A percentile compares a stretch with the other conserved stretches of the same genome.
Conservation (phyloP, 805 yeast species). For the Isabelozyma rhagii region DNA sequence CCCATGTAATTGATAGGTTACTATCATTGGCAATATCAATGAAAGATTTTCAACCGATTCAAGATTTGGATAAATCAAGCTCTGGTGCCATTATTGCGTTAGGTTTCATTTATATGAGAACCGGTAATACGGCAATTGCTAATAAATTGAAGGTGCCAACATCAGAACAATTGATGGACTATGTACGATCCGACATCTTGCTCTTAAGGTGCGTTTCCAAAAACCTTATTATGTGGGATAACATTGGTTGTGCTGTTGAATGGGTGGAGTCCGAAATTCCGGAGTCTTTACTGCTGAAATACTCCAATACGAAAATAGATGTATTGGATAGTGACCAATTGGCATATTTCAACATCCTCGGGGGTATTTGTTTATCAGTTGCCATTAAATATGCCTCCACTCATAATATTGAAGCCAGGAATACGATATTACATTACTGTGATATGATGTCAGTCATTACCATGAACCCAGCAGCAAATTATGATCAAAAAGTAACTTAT, state of each 20-base stretch:
- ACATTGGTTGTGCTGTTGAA: conserved; percentile 41
- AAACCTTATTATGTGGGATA: conserved; percentile 71
- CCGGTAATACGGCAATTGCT: conserved; percentile 60
- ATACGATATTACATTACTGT: conserved; percentile 50
- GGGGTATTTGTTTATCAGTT: conserved; percentile 73
- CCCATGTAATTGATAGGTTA: conserved; percentile 59
- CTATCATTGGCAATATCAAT: conserved; percentile 55
- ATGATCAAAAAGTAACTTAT: conserved; percentile 58
- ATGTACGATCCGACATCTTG: conserved; percentile 75
- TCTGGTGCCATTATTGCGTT: conserved; percentile 78
- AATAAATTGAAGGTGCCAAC: conserved; percentile 57
- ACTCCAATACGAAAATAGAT: conserved; percentile 16
- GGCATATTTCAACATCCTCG: conserved; percentile 59
- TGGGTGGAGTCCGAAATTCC: conserved; percentile 69
- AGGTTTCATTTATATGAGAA: conserved; percentile 67
- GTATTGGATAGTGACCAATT: conserved; percentile 57
- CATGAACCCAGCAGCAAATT: conserved; percentile 39
- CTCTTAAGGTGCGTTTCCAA: conserved; percentile 61
- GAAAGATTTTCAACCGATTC: conserved; percentile 60
- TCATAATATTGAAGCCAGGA: conserved; percentile 50
- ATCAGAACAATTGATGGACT: conserved; percentile 58
- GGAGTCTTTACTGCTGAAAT: conserved; percentile 27
- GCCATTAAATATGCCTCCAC: conserved; percentile 78
- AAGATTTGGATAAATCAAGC: conserved; percentile 58
- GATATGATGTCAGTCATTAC: conserved; percentile 49